A percentile compares a stretch with the other conserved stretches of the same genome.
phyloP scores from a whole-genome alignment of 257 asterid genomes.

The Solanum raphanifolium region DNA sequence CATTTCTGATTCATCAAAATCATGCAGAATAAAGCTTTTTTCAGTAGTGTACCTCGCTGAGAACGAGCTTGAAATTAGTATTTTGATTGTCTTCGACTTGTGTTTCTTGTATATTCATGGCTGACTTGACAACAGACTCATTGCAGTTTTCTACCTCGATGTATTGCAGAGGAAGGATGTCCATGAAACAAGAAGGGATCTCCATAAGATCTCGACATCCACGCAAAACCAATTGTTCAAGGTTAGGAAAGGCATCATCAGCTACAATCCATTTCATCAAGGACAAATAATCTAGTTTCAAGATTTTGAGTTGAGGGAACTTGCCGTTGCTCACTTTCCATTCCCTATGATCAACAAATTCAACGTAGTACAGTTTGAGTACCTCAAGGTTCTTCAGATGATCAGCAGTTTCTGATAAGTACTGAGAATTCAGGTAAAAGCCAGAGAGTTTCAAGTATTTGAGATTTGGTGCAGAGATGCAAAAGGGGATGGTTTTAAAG shows the following conservation, averaged over 20 bases:
- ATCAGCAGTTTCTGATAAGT: background rate
- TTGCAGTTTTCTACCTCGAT: background rate
- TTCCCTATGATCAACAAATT: background rate
- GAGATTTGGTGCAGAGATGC: background rate
- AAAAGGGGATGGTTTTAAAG: background rate
- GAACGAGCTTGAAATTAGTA: background rate
- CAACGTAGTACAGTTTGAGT: accelerated
- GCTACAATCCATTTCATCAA: background rate
- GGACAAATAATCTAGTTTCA: background rate
- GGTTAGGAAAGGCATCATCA: background rate
- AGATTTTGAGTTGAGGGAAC: background rate
- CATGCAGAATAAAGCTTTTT: background rate
- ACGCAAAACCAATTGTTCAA: background rate
- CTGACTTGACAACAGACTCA: background rate
- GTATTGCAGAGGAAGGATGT: background rate
- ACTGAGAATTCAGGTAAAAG: background rate
- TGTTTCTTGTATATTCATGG: background rate
- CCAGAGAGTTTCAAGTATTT: background rate
- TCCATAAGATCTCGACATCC: background rate
- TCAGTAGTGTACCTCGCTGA: background rate
- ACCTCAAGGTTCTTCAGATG: background rate
- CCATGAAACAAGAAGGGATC: too few species aligned
- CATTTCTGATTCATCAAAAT: background rate
- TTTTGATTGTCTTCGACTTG: background rate
- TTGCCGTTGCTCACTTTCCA: background rate